Evolutionary conservation across 768 basidiomycete species (phyloP), one percentile per base, ranked within the genome.

Genomic region (Dacryopinax spathularia): DNA sequence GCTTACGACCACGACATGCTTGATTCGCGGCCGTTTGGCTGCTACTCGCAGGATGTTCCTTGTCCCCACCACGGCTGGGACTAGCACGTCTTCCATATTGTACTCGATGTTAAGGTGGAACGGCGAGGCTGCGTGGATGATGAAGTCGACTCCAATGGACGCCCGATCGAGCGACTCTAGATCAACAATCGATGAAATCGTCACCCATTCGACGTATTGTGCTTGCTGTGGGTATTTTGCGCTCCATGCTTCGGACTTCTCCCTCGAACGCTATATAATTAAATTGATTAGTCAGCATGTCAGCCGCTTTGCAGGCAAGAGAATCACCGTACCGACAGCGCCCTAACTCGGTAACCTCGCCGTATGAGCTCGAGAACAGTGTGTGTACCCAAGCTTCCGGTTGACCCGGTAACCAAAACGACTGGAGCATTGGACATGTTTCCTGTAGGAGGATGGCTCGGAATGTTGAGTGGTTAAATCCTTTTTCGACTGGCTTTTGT

Each of bases 211-310:
- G 48, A 56, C 31, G 31, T 56, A 27, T 5, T 3, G 7, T 18
- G 48, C 48, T 31, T 56, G 48, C 31, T 56, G 48, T 13, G 48
- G 48, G 31, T 56, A 56, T 5, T 9, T 9, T 3, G 48, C 48
- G 31, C 31, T 56, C 48, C 48, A 56, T 27, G 22, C 48, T 56
- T 56, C 48, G 48, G 48, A 56, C 48, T 56, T 56, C 31, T 56
- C 48, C 25, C 48, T 22, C 31, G 48, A 56, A 29, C 48, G 48
- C 48, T 56, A 56, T 27, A 56, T 29, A n/a, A 56, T 56, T 56
- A 10, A 9, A 5, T 29, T 29, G 48, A 22, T 56, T 56, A 56
- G 48, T 56, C 48, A 56, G 25, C 25, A 3, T 20, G 7, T 22
- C 7, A 44, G 25, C 25, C 25, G 3, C 25, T 27, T 56, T 9